Evolutionary conservation across 2,329 filamentous ascomycete species (phyloP).

Genomic region (Graphiopsis chlorocephala): DNA sequence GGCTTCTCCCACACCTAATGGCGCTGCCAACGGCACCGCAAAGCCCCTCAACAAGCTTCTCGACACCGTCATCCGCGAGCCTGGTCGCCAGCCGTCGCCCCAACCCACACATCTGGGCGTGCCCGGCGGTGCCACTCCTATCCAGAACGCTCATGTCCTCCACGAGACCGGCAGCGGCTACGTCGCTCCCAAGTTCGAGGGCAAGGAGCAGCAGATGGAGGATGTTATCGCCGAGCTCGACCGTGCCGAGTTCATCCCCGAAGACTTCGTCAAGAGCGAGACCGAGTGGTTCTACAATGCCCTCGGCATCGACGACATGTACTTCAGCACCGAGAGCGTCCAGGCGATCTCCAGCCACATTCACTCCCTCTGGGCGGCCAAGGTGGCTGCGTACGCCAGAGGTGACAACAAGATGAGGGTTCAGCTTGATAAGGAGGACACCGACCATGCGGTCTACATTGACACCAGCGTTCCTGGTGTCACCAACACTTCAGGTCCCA

Average conservation of each 20-base stretch:
- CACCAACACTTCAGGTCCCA: constrained; percentile 72
- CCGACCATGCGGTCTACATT: constrained; percentile 96
- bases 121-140: constrained; percentile 53
- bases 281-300: constrained; percentile 97
- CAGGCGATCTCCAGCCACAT: constrained; percentile 90
- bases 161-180: constrained; percentile 92
- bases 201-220: constrained; percentile 88
- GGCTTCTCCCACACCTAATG: constrained; percentile 14
- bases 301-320: constrained; percentile 96
- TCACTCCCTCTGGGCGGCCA: constrained; percentile 93
- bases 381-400: constrained; percentile 87
- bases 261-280: constrained; percentile 77
- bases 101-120: constrained; percentile 83
- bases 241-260: constrained; percentile 81
- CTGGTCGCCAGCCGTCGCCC: constrained; percentile 71
- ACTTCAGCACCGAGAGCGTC: constrained; percentile 86
- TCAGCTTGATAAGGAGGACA: constrained; percentile 88
- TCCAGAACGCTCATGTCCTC: constrained; percentile 58
- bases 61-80: constrained; percentile 52
- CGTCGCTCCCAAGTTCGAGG: constrained; percentile 88
- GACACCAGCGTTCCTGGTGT: constrained; percentile 91
- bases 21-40: constrained; percentile 5
- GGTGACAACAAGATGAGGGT: constrained; percentile 95
- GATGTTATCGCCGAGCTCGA: constrained; percentile 79
- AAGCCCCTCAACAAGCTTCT: constrained; percentile 53